Base-by-base conservation (phyloP, 2,329 filamentous ascomycete species). In the Epichloe hybrida region DNA sequence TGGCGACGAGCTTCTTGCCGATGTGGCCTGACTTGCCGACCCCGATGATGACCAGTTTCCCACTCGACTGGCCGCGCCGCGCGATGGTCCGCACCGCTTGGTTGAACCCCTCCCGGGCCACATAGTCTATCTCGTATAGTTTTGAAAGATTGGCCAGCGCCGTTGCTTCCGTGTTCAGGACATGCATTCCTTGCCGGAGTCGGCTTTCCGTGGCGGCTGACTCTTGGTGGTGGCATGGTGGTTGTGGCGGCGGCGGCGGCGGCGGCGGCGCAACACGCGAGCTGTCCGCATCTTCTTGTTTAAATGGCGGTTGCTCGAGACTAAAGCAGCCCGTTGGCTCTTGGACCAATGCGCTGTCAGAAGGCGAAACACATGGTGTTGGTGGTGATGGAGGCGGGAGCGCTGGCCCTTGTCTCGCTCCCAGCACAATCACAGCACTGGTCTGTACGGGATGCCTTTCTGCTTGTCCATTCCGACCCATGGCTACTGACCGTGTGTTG, bases 1-100 rank as follows among this genome's bases (percentile, higher is more conserved):
- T 95, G 6, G 91, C 90, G 15, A 89, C 87, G 2, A 94, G 76
- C 70, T 97, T 97, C 66, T 83, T 81, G 6, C 82, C 89, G 55
- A 97, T 94, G 62, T 94, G 86, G 1, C 90, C 90, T 50, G 87
- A 94, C 69, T 97, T 97, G 51, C 91, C 91, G 6, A 97, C 87
- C 9, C 91, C 91, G 52, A 85, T 84, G 44, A 95, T 76, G 20
- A 97, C 78, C 15, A 95, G 67, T 68, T 95, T 95, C 44, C 89
- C 88, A 31, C 65, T 66, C 37, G 79, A 76, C 1, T 67, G 66
- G 53, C 83, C 76, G 35, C 80, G 79, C 23, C 72, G 71, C 34
- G 77, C 74, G 51, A 96, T 83, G 51, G 77, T 76, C 36, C 83
- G 76, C 39, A 95, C 84, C 1, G 91, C 83, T 5, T 74, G 72